These are phyloP conservation scores for Trypanosomatidae sp. DNA, from an alignment of 208 protist genomes.

Conservation along the genomic window DNA sequence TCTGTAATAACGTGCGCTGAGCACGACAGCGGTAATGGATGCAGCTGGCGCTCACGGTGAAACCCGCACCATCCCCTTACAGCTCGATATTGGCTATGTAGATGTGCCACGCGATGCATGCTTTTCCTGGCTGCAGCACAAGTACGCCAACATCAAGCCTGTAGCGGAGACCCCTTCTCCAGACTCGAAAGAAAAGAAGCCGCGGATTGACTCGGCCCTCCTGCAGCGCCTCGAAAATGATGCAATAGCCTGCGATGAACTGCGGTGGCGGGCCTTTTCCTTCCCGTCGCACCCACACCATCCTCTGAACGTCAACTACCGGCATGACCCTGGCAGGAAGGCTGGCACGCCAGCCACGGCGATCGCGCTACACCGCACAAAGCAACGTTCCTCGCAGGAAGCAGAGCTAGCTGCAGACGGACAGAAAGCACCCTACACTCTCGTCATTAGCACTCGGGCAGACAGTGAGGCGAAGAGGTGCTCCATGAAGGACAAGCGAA, in stretches of 20 bases:
- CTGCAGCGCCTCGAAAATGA: conserved; percentile 42
- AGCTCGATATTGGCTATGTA: conserved; percentile 19
- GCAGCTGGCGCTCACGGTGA: background rate
- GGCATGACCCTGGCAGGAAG: conserved; percentile 16
- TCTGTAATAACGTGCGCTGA: background rate
- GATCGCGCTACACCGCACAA: conserved; percentile 3
- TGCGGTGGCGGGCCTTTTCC: conserved; percentile 48
- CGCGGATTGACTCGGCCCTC: conserved; percentile 7
- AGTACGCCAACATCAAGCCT: conserved; percentile 18
- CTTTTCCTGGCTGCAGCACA: conserved; percentile 42
- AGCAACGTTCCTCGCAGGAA: background rate
- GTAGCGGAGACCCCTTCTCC: background rate
- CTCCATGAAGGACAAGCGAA: conserved; percentile 7
- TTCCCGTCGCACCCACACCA: conserved; percentile 41
- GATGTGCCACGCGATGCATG: conserved; percentile 40
- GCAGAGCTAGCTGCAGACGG: background rate
- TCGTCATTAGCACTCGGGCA: conserved; percentile 17
- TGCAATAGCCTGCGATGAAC: conserved; percentile 37
- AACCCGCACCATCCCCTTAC: conserved; percentile 2
- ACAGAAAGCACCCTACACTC: background rate
- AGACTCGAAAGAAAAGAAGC: conserved; percentile 6
- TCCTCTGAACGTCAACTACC: conserved; percentile 31
- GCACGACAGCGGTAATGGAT: conserved; percentile 2
- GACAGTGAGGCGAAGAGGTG: conserved; percentile 1
- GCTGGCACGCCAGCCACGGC: conserved; percentile 6